phyloP scores from a whole-genome alignment of 2,329 filamentous ascomycete genomes.

The Fusarium humuli region DNA sequence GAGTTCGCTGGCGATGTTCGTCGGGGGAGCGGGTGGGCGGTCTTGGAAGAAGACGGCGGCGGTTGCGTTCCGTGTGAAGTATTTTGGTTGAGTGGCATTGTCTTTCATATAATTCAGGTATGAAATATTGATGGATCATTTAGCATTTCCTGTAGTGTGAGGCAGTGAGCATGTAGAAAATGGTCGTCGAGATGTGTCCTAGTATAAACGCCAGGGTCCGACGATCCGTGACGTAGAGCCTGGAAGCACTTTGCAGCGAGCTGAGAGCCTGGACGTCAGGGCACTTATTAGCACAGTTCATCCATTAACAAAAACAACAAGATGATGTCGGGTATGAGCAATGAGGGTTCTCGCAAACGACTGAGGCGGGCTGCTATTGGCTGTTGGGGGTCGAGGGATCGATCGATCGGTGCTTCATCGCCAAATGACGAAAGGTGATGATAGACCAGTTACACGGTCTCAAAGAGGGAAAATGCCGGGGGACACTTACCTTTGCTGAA shows the following conservation, averaged over 20 bases:
- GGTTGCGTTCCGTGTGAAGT: constrained; percentile 44
- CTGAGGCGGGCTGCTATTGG: constrained; percentile 42
- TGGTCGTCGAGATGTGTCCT: constrained; percentile 14
- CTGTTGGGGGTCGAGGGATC: constrained; percentile 42
- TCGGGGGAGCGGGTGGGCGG: constrained; percentile 58
- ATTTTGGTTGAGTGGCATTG: constrained; percentile 46
- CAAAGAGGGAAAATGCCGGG: constrained; percentile 18
- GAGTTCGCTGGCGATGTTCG: constrained; percentile 60
- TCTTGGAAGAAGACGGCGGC: constrained; percentile 36
- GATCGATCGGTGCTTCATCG: constrained; percentile 49
- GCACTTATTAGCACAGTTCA: constrained; percentile 24
- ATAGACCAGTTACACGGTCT: constrained; percentile 16
- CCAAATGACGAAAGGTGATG: constrained; percentile 44
- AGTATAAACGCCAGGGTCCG: constrained; percentile 27
- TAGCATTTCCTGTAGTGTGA: constrained; percentile 26
- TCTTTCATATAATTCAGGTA: constrained; percentile 23
- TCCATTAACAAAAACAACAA: not conserved
- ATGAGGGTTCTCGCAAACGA: constrained; percentile 15
- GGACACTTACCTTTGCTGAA: constrained; percentile 32
- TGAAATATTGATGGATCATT: constrained; percentile 3
- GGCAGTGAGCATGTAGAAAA: constrained; percentile 7
- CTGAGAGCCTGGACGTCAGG: constrained; percentile 14
- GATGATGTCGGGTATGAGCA: constrained; percentile 15
- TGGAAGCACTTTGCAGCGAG: constrained; percentile 28
- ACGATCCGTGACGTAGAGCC: constrained; percentile 39